Conservation (phyloP, 225 moss, liverwort and hornwort genomes). For the Bryum argenteum region DNA sequence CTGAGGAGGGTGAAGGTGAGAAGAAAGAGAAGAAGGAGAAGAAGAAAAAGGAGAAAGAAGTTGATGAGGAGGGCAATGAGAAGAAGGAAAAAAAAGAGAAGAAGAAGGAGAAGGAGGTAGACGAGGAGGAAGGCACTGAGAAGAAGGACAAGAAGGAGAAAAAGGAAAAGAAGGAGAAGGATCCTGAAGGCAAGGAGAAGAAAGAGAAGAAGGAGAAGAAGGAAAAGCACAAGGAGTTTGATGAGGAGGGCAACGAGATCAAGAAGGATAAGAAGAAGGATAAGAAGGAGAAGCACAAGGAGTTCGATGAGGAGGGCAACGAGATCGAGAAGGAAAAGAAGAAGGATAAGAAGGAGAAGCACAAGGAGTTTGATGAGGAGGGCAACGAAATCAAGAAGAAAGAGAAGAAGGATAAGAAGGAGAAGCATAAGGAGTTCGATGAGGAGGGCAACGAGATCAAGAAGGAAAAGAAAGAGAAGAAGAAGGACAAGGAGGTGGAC, state of each 20-base stretch:
- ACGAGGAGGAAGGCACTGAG: background rate
- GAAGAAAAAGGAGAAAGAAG: constrained; percentile 22
- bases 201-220: constrained; percentile 25
- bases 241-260: constrained; percentile 14
- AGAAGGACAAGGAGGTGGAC: background rate
- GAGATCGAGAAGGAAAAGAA: background rate
- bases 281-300: constrained; percentile 8
- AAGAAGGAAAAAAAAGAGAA: constrained; percentile 22
- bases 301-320: constrained; percentile 10
- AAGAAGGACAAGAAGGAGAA: constrained; percentile 17
- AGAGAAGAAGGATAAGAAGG: no score
- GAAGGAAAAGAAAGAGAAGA: constrained; percentile 1
- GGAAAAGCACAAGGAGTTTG: constrained; percentile 9
- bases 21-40: constrained; percentile 28
- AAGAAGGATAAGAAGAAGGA: constrained; percentile 16
- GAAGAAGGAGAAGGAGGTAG: constrained; percentile 13
- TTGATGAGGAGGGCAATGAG: background rate
- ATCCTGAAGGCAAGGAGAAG: constrained; percentile 16
- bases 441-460: background rate
- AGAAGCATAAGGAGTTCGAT: background rate
- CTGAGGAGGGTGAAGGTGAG: constrained; percentile 28
- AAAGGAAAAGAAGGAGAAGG: constrained; percentile 1
- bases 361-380: background rate
- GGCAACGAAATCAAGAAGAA: no score
- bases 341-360: background rate